These are phyloP conservation scores for Yamadazyma buinensis DNA, from an alignment of 1,139 yeast genomes.

Conservation along the genomic window DNA sequence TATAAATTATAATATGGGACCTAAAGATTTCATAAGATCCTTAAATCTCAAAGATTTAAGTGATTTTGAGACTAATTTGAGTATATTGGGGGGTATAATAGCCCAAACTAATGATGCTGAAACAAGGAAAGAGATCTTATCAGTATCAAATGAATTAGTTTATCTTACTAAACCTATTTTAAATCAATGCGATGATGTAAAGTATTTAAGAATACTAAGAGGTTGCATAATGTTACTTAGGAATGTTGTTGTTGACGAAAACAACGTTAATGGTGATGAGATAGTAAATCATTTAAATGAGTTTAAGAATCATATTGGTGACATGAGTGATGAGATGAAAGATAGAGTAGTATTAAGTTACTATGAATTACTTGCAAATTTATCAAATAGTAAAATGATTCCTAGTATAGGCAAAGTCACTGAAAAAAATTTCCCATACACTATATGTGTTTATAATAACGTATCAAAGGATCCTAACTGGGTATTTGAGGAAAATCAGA, in stretches of 20 bases:
- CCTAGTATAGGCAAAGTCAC: slow-evolving; percentile 5
- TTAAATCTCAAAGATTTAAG: slow-evolving; percentile 1
- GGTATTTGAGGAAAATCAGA: slow-evolving; percentile 5
- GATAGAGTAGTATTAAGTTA: slow-evolving; percentile 16
- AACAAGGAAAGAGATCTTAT: neutral
- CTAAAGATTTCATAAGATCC: neutral
- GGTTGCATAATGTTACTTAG: slow-evolving; percentile 6
- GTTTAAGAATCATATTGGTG: neutral
- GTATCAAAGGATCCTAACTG: slow-evolving; percentile 9
- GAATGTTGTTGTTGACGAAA: slow-evolving; percentile 1
- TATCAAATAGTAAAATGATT: slow-evolving; percentile 8
- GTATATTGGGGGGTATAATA: neutral
- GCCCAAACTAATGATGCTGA: neutral
- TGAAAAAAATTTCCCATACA: slow-evolving; percentile 4
- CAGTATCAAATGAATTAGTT: neutral
- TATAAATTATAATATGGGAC: slow-evolving; percentile 1
- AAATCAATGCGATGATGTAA: slow-evolving; percentile 2
- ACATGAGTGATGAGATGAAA: slow-evolving; percentile 12
- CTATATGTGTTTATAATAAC: slow-evolving; percentile 9
- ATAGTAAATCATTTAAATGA: neutral
- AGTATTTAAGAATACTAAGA: slow-evolving; percentile 5
- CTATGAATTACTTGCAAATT: slow-evolving; percentile 22
- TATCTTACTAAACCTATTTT: neutral
- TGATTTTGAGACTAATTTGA: slow-evolving; percentile 1
- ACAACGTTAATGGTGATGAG: neutral